These are phyloP conservation scores for Solidago caesia DNA, from an alignment of 129 eudicot genomes.

Conservation along the genomic window DNA sequence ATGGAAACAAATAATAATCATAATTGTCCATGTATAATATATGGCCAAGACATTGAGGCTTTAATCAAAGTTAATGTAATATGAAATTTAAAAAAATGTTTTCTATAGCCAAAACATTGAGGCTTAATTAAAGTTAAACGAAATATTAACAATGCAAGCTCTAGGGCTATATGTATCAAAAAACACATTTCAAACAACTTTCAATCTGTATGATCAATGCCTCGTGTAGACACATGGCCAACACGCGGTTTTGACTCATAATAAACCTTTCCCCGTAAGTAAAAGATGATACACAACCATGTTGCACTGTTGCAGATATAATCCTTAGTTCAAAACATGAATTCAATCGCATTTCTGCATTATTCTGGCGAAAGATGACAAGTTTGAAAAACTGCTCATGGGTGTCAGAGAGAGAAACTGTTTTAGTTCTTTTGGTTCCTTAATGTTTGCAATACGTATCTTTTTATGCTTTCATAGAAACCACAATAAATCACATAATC, in stretches of 20 bases:
- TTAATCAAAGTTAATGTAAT: background rate
- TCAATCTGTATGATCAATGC: background rate
- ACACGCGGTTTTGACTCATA: background rate
- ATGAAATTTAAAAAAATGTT: background rate
- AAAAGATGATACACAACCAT: background rate
- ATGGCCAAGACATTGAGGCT: background rate
- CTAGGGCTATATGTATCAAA: too few species aligned
- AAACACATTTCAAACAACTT: background rate
- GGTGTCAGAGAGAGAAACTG: background rate
- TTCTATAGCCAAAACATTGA: too few species aligned
- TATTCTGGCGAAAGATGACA: background rate
- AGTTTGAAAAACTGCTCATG: background rate
- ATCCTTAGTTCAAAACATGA: background rate
- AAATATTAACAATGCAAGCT: too few species aligned
- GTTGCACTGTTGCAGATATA: background rate
- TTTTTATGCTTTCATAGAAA: background rate
- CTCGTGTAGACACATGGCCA: too few species aligned
- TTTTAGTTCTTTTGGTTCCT: background rate
- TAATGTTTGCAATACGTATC: background rate
- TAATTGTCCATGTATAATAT: too few species aligned
- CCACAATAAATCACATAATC: conserved; percentile 16
- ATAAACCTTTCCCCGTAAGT: background rate
- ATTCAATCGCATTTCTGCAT: background rate
- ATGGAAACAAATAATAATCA: background rate
- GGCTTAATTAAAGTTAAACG: too few species aligned